Conservation (phyloP, 2,329 filamentous ascomycete species). For the Mollisia scopiformis region DNA sequence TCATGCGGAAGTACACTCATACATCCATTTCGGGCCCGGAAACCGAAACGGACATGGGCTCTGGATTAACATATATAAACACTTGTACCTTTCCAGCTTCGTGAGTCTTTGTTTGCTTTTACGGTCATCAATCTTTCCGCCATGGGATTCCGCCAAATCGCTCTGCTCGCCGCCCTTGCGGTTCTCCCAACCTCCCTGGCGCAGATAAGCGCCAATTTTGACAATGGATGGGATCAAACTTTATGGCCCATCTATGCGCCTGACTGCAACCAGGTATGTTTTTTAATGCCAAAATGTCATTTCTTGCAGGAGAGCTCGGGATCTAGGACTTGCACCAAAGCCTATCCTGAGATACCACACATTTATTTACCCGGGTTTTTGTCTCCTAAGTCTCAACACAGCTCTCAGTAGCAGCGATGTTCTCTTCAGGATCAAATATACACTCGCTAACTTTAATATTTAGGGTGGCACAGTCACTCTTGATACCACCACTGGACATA, state of each 20-base stretch:
- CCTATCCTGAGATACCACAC: no score
- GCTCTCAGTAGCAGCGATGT: no score
- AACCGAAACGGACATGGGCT: conserved; percentile 28
- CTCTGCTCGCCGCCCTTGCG: conserved; percentile 50
- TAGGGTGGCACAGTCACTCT: conserved; percentile 56
- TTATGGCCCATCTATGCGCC: conserved; percentile 61
- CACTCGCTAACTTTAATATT: no score
- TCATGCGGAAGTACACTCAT: conserved; percentile 18
- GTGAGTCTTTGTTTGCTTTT: no score
- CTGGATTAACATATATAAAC: conserved; percentile 35
- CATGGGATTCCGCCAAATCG: conserved; percentile 47
- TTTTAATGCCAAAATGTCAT: no score
- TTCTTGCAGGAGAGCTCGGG: no score
- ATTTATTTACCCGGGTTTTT: no score
- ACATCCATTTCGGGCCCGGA: conserved; percentile 19
- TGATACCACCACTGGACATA: conserved; percentile 59
- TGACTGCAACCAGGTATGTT: conserved; percentile 65
- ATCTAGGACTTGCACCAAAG: no score
- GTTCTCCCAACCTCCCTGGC: conserved; percentile 51
- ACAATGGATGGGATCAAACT: conserved; percentile 58
- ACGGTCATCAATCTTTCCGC: conserved; percentile 9
- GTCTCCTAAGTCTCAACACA: no score
- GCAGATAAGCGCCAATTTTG: conserved; percentile 59
- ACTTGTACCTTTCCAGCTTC: conserved; percentile 8
- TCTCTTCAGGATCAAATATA: no score